Conservation (phyloP, 192 early-diverging fungal species). For the Umbelopsis isabellina region DNA sequence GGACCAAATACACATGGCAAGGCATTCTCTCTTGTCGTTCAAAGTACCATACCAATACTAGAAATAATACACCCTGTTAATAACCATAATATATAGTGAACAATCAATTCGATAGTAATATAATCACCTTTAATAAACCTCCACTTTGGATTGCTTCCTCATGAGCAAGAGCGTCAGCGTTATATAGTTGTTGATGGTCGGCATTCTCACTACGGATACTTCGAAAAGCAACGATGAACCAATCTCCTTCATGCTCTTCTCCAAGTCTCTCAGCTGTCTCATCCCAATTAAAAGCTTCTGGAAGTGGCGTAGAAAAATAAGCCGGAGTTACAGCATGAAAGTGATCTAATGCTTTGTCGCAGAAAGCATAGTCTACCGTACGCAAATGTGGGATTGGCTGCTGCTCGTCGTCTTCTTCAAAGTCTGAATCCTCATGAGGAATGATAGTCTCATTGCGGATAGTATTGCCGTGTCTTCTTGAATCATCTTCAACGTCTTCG, state of each 20-base stretch:
- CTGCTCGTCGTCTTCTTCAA: neutral
- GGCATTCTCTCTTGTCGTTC: constrained; percentile 47
- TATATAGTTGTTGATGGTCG: constrained; percentile 41
- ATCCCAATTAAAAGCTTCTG: constrained; percentile 50
- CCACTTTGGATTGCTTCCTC: constrained; percentile 51
- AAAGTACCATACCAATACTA: constrained; percentile 57
- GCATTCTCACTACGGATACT: constrained; percentile 43
- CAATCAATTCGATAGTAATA: neutral
- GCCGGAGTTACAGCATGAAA: constrained; percentile 35
- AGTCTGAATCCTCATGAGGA: neutral
- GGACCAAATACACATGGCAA: constrained; percentile 59
- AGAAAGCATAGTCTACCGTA: constrained; percentile 34
- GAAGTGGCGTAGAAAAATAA: constrained; percentile 29
- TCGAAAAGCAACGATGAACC: constrained; percentile 58
- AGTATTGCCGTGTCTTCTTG: neutral
- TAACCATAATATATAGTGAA: neutral
- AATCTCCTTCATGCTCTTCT: constrained; percentile 34
- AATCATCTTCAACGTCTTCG: neutral
- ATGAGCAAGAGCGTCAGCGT: constrained; percentile 51
- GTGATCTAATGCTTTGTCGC: constrained; percentile 26
- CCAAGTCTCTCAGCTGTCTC: constrained; percentile 39
- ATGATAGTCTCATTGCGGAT: constrained; percentile 5
- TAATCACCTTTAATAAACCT: constrained; percentile 47
- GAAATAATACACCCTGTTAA: neutral
- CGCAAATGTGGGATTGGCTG: constrained; percentile 23